Evolutionary conservation across 805 yeast species (phyloP).

Genomic region (Pichia pseudocactophila): DNA sequence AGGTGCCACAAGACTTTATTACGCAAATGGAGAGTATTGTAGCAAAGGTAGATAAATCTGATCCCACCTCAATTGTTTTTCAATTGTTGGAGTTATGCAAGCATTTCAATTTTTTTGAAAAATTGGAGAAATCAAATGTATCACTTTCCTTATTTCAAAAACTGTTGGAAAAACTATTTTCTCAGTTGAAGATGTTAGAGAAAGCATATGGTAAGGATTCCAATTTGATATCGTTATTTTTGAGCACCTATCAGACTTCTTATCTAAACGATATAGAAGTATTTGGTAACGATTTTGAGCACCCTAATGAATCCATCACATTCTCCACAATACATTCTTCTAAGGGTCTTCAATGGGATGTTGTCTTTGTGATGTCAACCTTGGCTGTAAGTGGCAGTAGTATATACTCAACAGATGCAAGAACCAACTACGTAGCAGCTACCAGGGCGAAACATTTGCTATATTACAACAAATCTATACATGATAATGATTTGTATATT

Average conservation of each 20-base stretch:
- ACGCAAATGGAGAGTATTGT: background rate
- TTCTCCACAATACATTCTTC: slow-evolving; percentile 66
- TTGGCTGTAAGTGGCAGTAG: background rate
- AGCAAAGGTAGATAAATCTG: slow-evolving; percentile 18
- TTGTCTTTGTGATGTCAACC: slow-evolving; percentile 41
- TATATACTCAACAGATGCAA: background rate
- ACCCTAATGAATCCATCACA: slow-evolving; percentile 29
- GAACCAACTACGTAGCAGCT: slow-evolving; percentile 48
- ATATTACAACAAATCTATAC: slow-evolving; percentile 27
- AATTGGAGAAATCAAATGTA: slow-evolving; percentile 12
- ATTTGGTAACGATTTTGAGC: background rate
- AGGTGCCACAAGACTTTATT: background rate
- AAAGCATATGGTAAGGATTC: slow-evolving; percentile 20
- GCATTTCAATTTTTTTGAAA: slow-evolving; percentile 29
- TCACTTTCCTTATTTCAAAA: slow-evolving; percentile 20
- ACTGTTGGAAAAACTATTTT: slow-evolving; percentile 30
- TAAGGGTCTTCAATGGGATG: slow-evolving; percentile 66
- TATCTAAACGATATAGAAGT: slow-evolving; percentile 23
- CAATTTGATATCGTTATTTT: slow-evolving; percentile 31
- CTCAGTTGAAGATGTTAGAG: slow-evolving; percentile 20
- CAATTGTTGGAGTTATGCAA: slow-evolving; percentile 27
- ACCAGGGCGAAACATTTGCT: slow-evolving; percentile 50
- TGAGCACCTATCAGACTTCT: slow-evolving; percentile 27
- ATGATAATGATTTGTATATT: slow-evolving; percentile 15
- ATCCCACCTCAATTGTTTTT: slow-evolving; percentile 31